A percentile compares a stretch with the other conserved stretches of the same genome.
Evolutionary conservation across 768 basidiomycete genomes (phyloP).

Genomic region (Crepidotus variabilis): DNA sequence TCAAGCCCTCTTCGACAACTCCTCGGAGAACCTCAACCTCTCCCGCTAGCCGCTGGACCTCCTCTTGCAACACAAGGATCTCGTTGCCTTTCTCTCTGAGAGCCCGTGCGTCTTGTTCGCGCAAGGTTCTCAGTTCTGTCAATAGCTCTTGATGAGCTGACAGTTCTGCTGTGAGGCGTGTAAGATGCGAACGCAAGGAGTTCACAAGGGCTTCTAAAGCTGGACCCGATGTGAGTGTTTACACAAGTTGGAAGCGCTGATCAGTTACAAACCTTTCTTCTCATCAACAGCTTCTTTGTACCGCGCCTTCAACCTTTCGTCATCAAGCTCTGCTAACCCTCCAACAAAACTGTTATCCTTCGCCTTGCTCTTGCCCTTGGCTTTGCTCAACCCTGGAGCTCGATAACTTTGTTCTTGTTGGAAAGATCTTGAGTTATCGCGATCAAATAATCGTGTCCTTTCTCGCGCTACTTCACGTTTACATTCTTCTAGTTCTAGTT

Average conservation of each 20-base stretch:
- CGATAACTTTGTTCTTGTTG: conserved; percentile 29
- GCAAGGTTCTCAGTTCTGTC: conserved; percentile 55
- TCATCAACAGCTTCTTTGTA: conserved; percentile 83
- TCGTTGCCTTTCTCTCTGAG: conserved; percentile 62
- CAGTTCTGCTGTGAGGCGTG: conserved; percentile 75
- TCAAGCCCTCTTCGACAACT: conserved; percentile 83
- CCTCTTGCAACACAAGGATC: conserved; percentile 61
- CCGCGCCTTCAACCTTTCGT: conserved; percentile 39
- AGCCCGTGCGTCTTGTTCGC: conserved; percentile 57
- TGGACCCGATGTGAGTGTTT: conserved; percentile 21
- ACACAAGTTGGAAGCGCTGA: neutral
- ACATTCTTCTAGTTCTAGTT: conserved; percentile 80
- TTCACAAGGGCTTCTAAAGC: conserved; percentile 79
- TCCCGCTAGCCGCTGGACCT: conserved; percentile 77
- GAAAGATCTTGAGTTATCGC: conserved; percentile 40
- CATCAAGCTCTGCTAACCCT: conserved; percentile 25
- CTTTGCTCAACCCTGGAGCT: conserved; percentile 21
- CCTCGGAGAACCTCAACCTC: conserved; percentile 87
- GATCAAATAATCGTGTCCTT: conserved; percentile 58
- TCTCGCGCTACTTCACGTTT: conserved; percentile 75
- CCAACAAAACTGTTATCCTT: conserved; percentile 18
- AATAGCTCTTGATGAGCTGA: conserved; percentile 73
- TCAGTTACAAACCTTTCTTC: conserved; percentile 69
- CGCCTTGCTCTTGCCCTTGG: conserved; percentile 36
- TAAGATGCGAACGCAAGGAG: conserved; percentile 70